Conservation (phyloP, 306 rosid genomes). For the Arachis hypogaea region DNA sequence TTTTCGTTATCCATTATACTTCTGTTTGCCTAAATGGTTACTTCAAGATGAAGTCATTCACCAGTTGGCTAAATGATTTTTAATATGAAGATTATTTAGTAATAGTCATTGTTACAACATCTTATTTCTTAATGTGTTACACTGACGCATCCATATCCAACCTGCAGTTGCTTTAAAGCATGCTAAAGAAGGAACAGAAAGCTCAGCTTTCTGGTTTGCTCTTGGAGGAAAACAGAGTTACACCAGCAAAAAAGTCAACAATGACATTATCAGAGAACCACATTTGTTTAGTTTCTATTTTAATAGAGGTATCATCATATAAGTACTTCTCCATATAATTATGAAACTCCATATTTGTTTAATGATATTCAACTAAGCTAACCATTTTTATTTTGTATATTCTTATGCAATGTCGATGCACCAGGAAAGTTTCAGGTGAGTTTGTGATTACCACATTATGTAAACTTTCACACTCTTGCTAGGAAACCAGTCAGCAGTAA, state of each 20-base stretch:
- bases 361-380: too few species aligned
- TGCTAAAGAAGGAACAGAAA: slow-evolving; percentile 99
- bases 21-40: slow-evolving; percentile 3
- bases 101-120: slow-evolving; percentile 8
- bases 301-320: slow-evolving; percentile 65
- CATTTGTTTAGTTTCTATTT: slow-evolving; percentile 82
- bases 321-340: too few species aligned
- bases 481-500: slow-evolving; percentile 22
- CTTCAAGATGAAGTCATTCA: slow-evolving; percentile 21
- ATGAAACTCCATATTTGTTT: too few species aligned
- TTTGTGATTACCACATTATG: slow-evolving; percentile 42
- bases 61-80: background rate
- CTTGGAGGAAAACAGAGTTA: slow-evolving; percentile 93
- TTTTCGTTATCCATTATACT: background rate
- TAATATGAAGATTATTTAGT: background rate
- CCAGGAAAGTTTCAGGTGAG: slow-evolving; percentile 55
- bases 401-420: too few species aligned
- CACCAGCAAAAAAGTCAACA: slow-evolving; percentile 66
- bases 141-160: slow-evolving; percentile 56
- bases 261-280: slow-evolving; percentile 80
- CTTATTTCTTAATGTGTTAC: slow-evolving; percentile 38
- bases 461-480: slow-evolving; percentile 33
- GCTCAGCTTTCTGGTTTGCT: slow-evolving; percentile 93
- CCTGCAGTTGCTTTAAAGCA: slow-evolving; percentile 85
- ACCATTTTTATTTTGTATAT: too few species aligned